Percentiles rank a stretch among this genome's conserved stretches.
Conservation (phyloP, 257 asterid genomes). For the Linaria vulgaris region DNA sequence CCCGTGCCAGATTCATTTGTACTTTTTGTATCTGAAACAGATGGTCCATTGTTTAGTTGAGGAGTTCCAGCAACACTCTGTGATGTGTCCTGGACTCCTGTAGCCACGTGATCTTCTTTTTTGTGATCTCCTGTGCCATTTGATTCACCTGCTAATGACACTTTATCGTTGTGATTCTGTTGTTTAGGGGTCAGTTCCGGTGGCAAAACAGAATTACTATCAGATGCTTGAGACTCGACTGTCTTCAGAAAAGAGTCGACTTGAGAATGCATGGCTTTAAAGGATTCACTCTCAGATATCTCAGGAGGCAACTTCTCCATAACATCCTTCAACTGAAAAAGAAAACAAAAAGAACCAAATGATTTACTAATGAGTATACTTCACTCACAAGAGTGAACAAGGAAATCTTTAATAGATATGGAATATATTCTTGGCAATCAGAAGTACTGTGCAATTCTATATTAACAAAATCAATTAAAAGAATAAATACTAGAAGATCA, state of each 20-base stretch:
- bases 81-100: constrained; percentile 24
- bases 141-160: constrained; percentile 25
- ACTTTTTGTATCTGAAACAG: constrained; percentile 38
- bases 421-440: no score
- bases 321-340: constrained; percentile 64
- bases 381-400: neutral
- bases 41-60: constrained; percentile 34
- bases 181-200: no score
- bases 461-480: no score
- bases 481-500: no score
- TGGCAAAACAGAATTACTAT: no score
- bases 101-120: constrained; percentile 3
- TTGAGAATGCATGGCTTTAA: constrained; percentile 47
- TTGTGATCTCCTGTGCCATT: constrained; percentile 17
- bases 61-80: constrained; percentile 33
- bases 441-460: no score
- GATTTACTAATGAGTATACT: neutral
- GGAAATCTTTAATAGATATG: no score
- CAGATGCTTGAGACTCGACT: constrained; percentile 4
- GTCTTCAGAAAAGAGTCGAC: constrained; percentile 53
- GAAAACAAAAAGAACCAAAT: constrained; percentile 13
- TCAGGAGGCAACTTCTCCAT: constrained; percentile 67
- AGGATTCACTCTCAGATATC: constrained; percentile 48
- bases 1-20: constrained; percentile 33
- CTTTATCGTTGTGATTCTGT: constrained; percentile 23